Conservation (phyloP, 2,329 filamentous ascomycete genomes). For the Paecilomyces sp. region DNA sequence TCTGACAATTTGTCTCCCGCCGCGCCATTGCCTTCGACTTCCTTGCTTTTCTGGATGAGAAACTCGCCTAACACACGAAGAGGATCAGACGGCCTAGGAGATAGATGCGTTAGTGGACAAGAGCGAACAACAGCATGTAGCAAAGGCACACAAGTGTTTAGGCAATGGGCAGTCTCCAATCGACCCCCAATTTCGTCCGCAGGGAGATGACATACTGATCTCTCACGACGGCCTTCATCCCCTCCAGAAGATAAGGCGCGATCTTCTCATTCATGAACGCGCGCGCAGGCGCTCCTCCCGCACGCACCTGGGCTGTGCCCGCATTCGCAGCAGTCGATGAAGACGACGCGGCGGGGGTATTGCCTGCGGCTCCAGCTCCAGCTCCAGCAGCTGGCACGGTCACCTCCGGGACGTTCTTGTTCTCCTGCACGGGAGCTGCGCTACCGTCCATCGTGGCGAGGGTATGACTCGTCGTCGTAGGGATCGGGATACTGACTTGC, state of each 20-base stretch:
- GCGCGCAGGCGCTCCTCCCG: conserved; percentile 62
- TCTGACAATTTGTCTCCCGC: conserved; percentile 1
- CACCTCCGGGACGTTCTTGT: background rate
- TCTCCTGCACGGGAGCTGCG: background rate
- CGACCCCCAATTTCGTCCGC: background rate
- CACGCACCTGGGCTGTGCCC: conserved; percentile 43
- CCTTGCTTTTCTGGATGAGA: conserved; percentile 60
- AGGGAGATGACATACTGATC: conserved; percentile 54
- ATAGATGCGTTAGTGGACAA: background rate
- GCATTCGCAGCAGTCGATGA: background rate
- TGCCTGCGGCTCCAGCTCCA: background rate
- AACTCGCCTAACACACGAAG: conserved; percentile 64
- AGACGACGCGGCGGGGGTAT: background rate
- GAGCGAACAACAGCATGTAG: background rate
- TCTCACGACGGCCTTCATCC: conserved; percentile 65
- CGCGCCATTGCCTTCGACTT: conserved; percentile 45
- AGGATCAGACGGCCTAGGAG: conserved; percentile 58
- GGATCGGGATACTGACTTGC: background rate
- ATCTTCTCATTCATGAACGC: conserved; percentile 67
- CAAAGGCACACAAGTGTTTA: background rate
- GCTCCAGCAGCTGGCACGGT: background rate
- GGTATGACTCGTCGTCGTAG: background rate
- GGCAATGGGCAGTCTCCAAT: background rate
- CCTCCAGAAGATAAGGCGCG: conserved; percentile 61
- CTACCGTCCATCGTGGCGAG: background rate